Percentiles rank a stretch among this genome's conserved stretches.
Evolutionary conservation across 164 flowering plant genomes (phyloP).

Genomic region (Brasenia schreberi): DNA sequence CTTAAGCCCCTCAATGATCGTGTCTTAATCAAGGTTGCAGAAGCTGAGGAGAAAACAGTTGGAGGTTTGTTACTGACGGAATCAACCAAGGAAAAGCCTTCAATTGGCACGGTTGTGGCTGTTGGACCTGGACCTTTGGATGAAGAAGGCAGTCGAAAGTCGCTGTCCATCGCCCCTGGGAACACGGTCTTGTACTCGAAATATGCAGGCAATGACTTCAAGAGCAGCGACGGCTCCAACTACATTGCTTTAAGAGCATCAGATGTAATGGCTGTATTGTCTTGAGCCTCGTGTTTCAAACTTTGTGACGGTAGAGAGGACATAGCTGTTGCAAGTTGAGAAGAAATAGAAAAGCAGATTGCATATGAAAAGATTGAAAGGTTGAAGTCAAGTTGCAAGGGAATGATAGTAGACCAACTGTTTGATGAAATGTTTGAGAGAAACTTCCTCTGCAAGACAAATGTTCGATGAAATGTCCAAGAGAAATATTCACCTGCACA

Average conservation of each 20-base stretch:
- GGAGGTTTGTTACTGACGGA: slow-evolving; percentile 79
- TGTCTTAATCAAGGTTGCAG: slow-evolving; percentile 78
- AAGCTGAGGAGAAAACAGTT: slow-evolving; percentile 70
- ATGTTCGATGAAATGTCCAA: no score
- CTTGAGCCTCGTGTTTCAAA: slow-evolving; percentile 10
- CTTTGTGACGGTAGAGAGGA: no score
- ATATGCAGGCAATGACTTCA: slow-evolving; percentile 88
- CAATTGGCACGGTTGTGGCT: slow-evolving; percentile 79
- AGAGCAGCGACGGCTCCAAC: slow-evolving; percentile 64
- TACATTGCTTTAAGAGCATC: slow-evolving; percentile 75
- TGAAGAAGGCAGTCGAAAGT: slow-evolving; percentile 65
- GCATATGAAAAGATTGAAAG: no score
- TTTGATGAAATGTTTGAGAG: no score
- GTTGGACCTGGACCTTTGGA: slow-evolving; percentile 83
- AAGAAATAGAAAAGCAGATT: no score
- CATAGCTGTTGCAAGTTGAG: no score
- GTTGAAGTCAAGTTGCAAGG: no score
- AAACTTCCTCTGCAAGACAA: no score
- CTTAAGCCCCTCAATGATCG: slow-evolving; percentile 81
- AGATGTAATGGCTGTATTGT: slow-evolving; percentile 80
- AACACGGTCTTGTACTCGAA: slow-evolving; percentile 78
- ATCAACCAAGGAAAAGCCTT: slow-evolving; percentile 73
- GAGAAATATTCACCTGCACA: no score
- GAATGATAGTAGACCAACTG: no score
- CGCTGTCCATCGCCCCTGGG: slow-evolving; percentile 43